Evolutionary conservation across 2,329 filamentous ascomycete genomes (phyloP).

Genomic region (Aspergillus cejpii): DNA sequence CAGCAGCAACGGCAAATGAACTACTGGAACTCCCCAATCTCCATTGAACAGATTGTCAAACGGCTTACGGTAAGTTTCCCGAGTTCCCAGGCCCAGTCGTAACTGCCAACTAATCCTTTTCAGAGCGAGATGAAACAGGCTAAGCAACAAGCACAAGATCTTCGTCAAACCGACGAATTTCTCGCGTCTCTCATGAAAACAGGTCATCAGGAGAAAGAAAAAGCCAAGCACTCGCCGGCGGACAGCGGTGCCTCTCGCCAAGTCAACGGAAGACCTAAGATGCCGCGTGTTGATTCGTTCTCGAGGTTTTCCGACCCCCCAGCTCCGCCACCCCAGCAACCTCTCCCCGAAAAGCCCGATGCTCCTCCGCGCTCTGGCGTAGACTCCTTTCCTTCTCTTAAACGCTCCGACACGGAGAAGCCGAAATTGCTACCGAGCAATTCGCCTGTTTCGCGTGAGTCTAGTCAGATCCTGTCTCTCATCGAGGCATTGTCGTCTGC

Average conservation of each 20-base stretch:
- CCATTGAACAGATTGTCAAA: constrained; percentile 91
- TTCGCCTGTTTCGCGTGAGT: constrained; percentile 49
- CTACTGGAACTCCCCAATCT: constrained; percentile 81
- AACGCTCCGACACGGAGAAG: constrained; percentile 68
- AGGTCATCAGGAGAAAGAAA: constrained; percentile 52
- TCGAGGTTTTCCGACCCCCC: constrained; percentile 87
- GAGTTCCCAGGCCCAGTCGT: constrained; percentile 3
- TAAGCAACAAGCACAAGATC: constrained; percentile 77
- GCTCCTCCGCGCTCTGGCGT: constrained; percentile 44
- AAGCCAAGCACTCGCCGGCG: constrained; percentile 43
- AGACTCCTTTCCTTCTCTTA: constrained; percentile 52
- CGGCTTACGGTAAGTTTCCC: constrained; percentile 59
- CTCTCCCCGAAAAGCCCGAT: constrained; percentile 88
- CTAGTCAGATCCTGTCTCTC: constrained; percentile 72
- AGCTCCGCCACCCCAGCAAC: constrained; percentile 86
- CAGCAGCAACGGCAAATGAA: constrained; percentile 69
- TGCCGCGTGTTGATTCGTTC: constrained; percentile 64
- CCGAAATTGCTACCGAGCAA: constrained; percentile 48
- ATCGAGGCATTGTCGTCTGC: constrained; percentile 78
- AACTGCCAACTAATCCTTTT: constrained; percentile 11
- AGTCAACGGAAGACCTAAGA: constrained; percentile 43
- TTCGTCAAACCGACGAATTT: constrained; percentile 75
- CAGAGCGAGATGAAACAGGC: constrained; percentile 88
- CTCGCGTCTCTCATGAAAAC: constrained; percentile 69
- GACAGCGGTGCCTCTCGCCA: constrained; percentile 41